Base-by-base conservation (phyloP, 2,329 filamentous ascomycete species). In the Diaporthe vexans region DNA sequence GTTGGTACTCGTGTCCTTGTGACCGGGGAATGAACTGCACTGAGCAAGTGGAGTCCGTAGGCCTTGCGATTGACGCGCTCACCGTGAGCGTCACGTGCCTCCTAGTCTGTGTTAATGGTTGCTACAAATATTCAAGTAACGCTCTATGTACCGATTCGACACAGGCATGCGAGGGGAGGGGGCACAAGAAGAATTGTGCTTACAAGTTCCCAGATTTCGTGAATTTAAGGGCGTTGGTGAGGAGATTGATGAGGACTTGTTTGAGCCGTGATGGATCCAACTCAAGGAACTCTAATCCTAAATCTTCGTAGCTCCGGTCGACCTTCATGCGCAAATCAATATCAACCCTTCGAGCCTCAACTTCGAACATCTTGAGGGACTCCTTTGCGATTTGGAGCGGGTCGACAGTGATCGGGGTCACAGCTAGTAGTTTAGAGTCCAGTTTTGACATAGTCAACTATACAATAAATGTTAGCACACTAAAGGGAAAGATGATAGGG, bases 141-240 rank as follows among this genome's bases (percentile, higher is more conserved):
- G 13, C 37, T 11, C 13, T 13, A 11, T 40, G 37, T 40, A 40
- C 11, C 37, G 11, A 2, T 40, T 40, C 37, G 37, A 40, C 37
- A 40, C 37, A 37, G 10, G 37, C 37, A 40, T 40, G 37, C 11
- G 37, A 33, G 29, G 29, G 29, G 29, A 5, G 29, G 29, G 29
- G 37, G 37, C 3, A 40, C 7, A 40, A 40, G 13, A 13, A 13
- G 10, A 40, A 40, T 15, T 40, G 37, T 40, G 37, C 37, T 40
- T 40, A 40, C 17, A 85, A 89, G 21, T 87, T 86, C 24, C 92
- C 90, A 0, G 87, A 87, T 48, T 91, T 91, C 0, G 94, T 96
- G 79, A 95, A 96, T 79, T 96, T 96, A 81, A 96, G 92, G 0
- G 94, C 93, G 78, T 96, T 96, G 10, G 93, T 94, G 11, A 94